phyloP scores from a whole-genome alignment of 495 filamentous ascomycete species.

The Penicillium turbatum region DNA sequence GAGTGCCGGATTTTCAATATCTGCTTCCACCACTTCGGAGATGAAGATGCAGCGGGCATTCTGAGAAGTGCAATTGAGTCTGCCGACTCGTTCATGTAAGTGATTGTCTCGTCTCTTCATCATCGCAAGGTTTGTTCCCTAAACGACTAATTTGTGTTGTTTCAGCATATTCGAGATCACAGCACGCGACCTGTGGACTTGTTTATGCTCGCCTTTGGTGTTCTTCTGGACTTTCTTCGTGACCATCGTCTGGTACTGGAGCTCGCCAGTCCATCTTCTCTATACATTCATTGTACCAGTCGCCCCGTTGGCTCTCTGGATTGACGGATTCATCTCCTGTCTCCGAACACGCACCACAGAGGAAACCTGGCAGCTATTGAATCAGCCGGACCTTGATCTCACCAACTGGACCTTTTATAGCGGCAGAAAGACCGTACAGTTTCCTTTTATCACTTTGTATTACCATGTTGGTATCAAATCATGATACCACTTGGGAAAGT shows the following conservation, averaged over 20 bases:
- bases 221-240: constrained; percentile 50
- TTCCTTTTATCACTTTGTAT: constrained; percentile 26
- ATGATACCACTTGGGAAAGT: background rate
- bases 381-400: constrained; percentile 42
- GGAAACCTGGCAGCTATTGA: constrained; percentile 57
- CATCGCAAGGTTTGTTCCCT: background rate
- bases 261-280: constrained; percentile 52
- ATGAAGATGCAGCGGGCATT: constrained; percentile 53
- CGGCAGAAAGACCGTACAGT: constrained; percentile 38
- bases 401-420: constrained; percentile 52
- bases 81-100: constrained; percentile 59
- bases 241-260: constrained; percentile 59
- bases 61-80: constrained; percentile 59
- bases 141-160: background rate
- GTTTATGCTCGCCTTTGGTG: constrained; percentile 52
- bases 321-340: constrained; percentile 63
- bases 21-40: constrained; percentile 73
- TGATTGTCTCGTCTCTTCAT: background rate
- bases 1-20: constrained; percentile 65
- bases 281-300: constrained; percentile 63
- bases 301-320: constrained; percentile 58
- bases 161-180: constrained; percentile 69
- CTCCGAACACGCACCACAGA: constrained; percentile 60
- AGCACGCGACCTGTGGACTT: constrained; percentile 48
- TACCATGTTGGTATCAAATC: constrained; percentile 5